phyloP scores from a whole-genome alignment of 352 stramenopile species.

The Aphanomyces cochlioides region DNA sequence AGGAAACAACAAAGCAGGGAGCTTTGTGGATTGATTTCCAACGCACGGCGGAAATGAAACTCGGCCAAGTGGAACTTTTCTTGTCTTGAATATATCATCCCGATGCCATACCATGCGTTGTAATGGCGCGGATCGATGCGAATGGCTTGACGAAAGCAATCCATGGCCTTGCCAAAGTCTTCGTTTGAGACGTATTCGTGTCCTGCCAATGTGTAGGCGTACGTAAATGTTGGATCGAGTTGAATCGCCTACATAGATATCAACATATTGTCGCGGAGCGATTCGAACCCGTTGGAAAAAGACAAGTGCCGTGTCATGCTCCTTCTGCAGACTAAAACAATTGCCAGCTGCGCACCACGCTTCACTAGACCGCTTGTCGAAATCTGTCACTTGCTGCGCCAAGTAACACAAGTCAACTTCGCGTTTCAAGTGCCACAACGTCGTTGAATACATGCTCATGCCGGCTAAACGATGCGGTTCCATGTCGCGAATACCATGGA shows the following conservation, averaged over 20 bases:
- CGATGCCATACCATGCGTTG: slow-evolving; percentile 91
- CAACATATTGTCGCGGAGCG: no score
- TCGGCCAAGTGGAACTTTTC: slow-evolving; percentile 97
- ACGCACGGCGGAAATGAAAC: slow-evolving; percentile 93
- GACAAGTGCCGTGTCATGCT: slow-evolving; percentile 93
- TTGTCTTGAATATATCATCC: slow-evolving; percentile 95
- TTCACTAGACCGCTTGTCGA: slow-evolving; percentile 91
- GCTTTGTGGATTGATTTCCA: slow-evolving; percentile 92
- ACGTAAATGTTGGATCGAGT: slow-evolving; percentile 93
- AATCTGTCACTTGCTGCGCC: slow-evolving; percentile 90
- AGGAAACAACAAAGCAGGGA: slow-evolving; percentile 95
- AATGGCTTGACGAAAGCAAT: slow-evolving; percentile 94
- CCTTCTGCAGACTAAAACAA: slow-evolving; percentile 97
- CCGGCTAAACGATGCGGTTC: slow-evolving; percentile 93
- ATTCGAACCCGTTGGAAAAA: slow-evolving; percentile 91
- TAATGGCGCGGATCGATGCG: slow-evolving; percentile 90
- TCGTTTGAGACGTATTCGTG: slow-evolving; percentile 98
- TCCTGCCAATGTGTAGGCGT: slow-evolving; percentile 96
- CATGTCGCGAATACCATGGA: slow-evolving; percentile 84
- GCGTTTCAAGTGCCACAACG: slow-evolving; percentile 96
- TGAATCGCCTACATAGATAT: slow-evolving; percentile 73
- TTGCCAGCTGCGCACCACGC: slow-evolving; percentile 97
- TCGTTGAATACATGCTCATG: slow-evolving; percentile 93
- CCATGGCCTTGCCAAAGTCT: slow-evolving; percentile 96
- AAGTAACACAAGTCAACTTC: slow-evolving; percentile 97